A percentile compares a stretch with the other conserved stretches of the same genome.
Evolutionary conservation across 768 basidiomycete genomes (phyloP).

Genomic region (Russula lepida): DNA sequence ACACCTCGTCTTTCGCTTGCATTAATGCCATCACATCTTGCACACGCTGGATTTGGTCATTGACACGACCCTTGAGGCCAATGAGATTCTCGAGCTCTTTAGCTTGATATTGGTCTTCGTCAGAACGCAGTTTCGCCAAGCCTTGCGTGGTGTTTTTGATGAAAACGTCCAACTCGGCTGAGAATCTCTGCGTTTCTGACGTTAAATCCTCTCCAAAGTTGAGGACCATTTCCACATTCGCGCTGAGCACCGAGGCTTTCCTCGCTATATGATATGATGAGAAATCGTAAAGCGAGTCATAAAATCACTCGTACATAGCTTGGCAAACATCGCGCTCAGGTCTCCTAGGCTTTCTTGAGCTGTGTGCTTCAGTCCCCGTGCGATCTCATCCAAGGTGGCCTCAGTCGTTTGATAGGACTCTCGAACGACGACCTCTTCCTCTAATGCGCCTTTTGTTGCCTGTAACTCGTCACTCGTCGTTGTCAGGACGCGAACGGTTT

Average conservation of each 20-base stretch:
- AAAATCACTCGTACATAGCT: conserved; percentile 53
- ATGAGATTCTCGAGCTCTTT: conserved; percentile 49
- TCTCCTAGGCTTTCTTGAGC: conserved; percentile 64
- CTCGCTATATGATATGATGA: conserved; percentile 46
- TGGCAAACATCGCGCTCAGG: conserved; percentile 63
- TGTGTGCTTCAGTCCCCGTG: conserved; percentile 54
- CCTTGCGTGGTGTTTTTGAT: conserved; percentile 46
- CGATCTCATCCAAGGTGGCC: conserved; percentile 58
- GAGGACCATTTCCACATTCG: conserved; percentile 59
- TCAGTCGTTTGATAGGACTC: conserved; percentile 75
- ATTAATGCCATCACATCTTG: conserved; percentile 46
- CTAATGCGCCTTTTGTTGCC: conserved; percentile 48
- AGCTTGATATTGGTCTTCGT: conserved; percentile 47
- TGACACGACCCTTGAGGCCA: conserved; percentile 44
- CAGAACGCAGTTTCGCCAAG: conserved; percentile 43
- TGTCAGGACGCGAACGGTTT: conserved; percentile 44
- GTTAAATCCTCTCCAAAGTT: conserved; percentile 54
- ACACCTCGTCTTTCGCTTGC: conserved; percentile 45
- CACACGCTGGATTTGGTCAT: conserved; percentile 48
- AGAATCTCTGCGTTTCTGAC: conserved; percentile 44
- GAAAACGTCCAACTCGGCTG: conserved; percentile 53
- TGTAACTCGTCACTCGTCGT: conserved; percentile 51
- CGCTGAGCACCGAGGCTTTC: conserved; percentile 51
- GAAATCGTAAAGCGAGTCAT: background rate
- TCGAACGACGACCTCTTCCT: conserved; percentile 73